Percentiles rank a stretch among this genome's conserved stretches.
Evolutionary conservation across 345 rosid genomes (phyloP).

Genomic region (Bruguiera parviflora): DNA sequence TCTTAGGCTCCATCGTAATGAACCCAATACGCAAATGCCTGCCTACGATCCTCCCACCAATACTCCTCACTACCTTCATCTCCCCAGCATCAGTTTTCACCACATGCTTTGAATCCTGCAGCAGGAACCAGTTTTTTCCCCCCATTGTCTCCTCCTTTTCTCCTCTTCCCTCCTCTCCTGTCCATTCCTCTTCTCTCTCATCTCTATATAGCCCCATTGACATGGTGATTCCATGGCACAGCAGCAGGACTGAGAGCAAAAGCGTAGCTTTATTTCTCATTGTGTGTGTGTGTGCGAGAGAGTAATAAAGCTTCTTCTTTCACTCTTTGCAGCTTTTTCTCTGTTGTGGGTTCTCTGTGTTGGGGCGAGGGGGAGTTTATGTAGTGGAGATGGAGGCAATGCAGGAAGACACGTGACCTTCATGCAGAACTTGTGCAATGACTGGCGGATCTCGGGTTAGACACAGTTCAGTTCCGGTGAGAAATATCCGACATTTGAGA

Average conservation of each 20-base stretch:
- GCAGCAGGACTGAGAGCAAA: slow-evolving; percentile 30
- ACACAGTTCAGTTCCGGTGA: slow-evolving; percentile 10
- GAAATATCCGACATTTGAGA: background rate
- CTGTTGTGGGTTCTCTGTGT: background rate
- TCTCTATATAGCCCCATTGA: slow-evolving; percentile 24
- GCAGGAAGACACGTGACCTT: slow-evolving; percentile 22
- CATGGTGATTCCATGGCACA: slow-evolving; percentile 31
- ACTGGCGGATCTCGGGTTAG: slow-evolving; percentile 10
- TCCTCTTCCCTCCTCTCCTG: slow-evolving; percentile 4
- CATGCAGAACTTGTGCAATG: slow-evolving; percentile 26
- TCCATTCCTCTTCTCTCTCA: slow-evolving; percentile 5
- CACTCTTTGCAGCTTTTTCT: background rate
- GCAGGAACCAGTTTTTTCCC: slow-evolving; percentile 43
- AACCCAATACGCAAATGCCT: slow-evolving; percentile 72
- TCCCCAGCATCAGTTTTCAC: slow-evolving; percentile 75
- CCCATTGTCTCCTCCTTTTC: background rate
- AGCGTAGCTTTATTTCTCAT: slow-evolving; percentile 27
- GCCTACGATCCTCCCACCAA: slow-evolving; percentile 44
- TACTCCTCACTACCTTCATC: slow-evolving; percentile 52
- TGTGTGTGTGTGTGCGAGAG: background rate
- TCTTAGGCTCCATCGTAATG: slow-evolving; percentile 78
- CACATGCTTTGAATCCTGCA: slow-evolving; percentile 53
- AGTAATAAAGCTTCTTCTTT: background rate
- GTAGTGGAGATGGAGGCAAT: slow-evolving; percentile 17
- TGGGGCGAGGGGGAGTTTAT: slow-evolving; percentile 15